Evolutionary conservation across 2,329 filamentous ascomycete species (phyloP), one percentile per base, ranked within the genome.

Genomic region (Penicillium aurantiogriseum): DNA sequence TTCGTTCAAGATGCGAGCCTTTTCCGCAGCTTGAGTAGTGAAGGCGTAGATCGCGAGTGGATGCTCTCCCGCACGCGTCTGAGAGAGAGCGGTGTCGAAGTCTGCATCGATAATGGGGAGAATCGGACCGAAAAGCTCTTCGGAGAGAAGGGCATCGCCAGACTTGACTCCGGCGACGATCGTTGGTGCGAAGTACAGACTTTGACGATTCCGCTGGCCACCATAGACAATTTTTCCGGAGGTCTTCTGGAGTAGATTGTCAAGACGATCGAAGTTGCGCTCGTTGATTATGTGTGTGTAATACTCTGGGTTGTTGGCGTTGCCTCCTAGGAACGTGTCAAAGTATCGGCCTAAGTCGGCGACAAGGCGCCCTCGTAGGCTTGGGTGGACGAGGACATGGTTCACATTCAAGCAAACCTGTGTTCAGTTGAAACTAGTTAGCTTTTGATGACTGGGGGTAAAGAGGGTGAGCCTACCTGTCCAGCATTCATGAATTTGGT

Each of bases 51-150:
- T 63, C 1, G 71, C 76, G 3, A 80, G 71, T 0, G 77, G 75
- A 25, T 71, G 70, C 5, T 61, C 63, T 4, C 56, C 53, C 4
- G 15, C 40, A 29, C 62, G 61, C 17, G 64, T 66, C 56, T 67
- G 58, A 3, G 57, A 51, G 25, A 77, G 65, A 19, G 71, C 73
- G 5, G 66, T 67, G 35, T 71, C 47, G 15, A 60, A 55, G 21
- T 59, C 54, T 15, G 63, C 72, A 15, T 72, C 70, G 2, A 80
- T 51, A 7, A 80, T 66, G 21, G 79, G 78, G 9, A 75, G 69
- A 27, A 81, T 74, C 2, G 77, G 76, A 0, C 74, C 77, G 57
- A 81, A 80, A 17, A 81, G 63, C 64, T 81, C 79, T 59, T 80
- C 76, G 19, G 70, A 71, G 5, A 81, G 63, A 1, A 81, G 69